These are phyloP conservation scores for Coemansia sp. DNA, from an alignment of 192 early-diverging fungal species.

Conservation along the genomic window DNA sequence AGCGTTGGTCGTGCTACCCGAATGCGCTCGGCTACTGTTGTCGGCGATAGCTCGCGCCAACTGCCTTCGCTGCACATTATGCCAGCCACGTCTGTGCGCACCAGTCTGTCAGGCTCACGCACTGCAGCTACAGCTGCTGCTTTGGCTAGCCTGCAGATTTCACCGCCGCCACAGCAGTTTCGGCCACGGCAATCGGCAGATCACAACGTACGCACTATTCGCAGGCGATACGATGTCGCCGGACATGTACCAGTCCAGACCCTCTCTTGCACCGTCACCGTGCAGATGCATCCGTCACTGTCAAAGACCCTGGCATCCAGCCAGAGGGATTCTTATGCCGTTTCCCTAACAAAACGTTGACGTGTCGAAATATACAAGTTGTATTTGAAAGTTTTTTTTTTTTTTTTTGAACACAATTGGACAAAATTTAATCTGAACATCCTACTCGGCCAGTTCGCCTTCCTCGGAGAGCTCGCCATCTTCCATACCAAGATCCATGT, in stretches of 20 bases:
- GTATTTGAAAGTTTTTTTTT: background rate
- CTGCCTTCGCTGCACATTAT: background rate
- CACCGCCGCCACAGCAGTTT: background rate
- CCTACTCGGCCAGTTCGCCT: conserved; percentile 45
- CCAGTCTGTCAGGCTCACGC: background rate
- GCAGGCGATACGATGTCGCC: conserved; percentile 40
- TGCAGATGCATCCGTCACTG: conserved; percentile 51
- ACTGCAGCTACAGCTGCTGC: background rate
- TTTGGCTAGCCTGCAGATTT: background rate
- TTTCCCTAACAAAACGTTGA: conserved; percentile 30
- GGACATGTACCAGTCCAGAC: conserved; percentile 26
- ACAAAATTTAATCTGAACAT: background rate
- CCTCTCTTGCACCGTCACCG: conserved; percentile 44
- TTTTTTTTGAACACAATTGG: background rate
- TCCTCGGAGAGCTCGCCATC: conserved; percentile 49
- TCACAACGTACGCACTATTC: conserved; percentile 17
- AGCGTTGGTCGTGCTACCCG: conserved; percentile 1
- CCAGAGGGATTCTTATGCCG: conserved; percentile 26
- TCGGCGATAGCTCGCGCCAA: conserved; percentile 3
- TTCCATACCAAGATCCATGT: conserved; percentile 42
- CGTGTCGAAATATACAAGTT: background rate
- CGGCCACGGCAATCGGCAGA: background rate
- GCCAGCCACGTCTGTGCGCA: background rate
- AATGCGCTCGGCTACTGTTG: conserved; percentile 20
- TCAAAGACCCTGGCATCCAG: conserved; percentile 7